Evolutionary conservation across 192 early-diverging fungal genomes (phyloP), one percentile per base, ranked within the genome.

Genomic region (Rhizophagus clarus): DNA sequence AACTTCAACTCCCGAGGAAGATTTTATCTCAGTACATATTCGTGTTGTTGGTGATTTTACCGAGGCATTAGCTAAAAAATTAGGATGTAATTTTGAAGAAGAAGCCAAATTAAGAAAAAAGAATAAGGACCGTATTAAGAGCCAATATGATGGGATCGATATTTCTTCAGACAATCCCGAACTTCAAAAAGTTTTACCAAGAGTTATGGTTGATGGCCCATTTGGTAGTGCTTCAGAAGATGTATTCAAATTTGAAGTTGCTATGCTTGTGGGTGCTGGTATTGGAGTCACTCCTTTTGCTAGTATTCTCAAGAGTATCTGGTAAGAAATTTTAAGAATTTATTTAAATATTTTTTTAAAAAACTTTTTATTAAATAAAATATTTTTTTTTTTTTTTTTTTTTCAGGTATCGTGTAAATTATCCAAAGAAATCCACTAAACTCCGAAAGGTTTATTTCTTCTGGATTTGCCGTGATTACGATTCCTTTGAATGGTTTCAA

Each of bases 251-350:
- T 94, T 92, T 82, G 89, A 92, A 70, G 85, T 88, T 29, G 87
- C 90, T 17, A 83, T 94, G 15, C 82, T 93, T 37, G 87, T 95
- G 29, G 93, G 91, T 3, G 94, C 93, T n/a, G 94, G 94, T 78
- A 94, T 95, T 51, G 94, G 94, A 32, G 91, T 95, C 26, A 95
- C 94, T 1, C 94, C 94, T 3, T 91, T 91, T 45, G 93, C 93
- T 24, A 88, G 90, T 34, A 87, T 95, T 4, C 84, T 95, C 34
- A 92, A 93, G 82, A 91, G 90, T 83, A 84, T 95, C 61, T 93
- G 92, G 87, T 79, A 69, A 40, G 31, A n/a, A 22, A 40, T 40
- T 20, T 37, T 63, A 34, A 0, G 31, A 26, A 37, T 34, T 61
- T 22, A 34, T 1, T 12, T 29, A 28, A 12, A 62, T 32, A 8